Percentiles rank a stretch among this genome's conserved stretches.
Evolutionary conservation across 225 moss, liverwort and hornwort genomes (phyloP).

Genomic region (Pseudoscleropodium purum): DNA sequence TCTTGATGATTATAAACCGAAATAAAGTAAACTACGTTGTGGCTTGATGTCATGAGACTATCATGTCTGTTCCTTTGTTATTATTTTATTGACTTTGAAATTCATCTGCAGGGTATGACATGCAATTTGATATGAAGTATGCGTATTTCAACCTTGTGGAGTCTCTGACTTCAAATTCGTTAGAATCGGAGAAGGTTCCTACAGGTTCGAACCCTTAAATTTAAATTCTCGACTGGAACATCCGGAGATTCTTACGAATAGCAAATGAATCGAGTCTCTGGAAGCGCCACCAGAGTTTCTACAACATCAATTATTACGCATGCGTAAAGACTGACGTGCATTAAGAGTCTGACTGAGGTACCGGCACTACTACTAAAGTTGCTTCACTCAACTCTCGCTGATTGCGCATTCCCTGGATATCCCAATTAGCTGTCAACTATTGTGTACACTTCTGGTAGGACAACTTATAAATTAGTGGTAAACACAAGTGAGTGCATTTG

Average conservation of each 20-base stretch:
- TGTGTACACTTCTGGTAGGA: background rate
- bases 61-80: background rate
- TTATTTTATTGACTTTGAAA: background rate
- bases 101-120: constrained; percentile 80
- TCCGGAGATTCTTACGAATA: background rate
- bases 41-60: background rate
- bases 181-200: background rate
- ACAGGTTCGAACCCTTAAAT: background rate
- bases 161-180: constrained; percentile 19
- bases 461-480: too few relatives aligned
- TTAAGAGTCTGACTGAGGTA: too few relatives aligned
- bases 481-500: too few relatives aligned
- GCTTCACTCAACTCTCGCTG: background rate
- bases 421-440: background rate
- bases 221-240: background rate
- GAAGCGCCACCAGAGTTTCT: background rate
- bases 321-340: background rate
- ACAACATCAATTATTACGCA: background rate
- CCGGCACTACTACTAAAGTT: background rate
- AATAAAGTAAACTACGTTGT: background rate
- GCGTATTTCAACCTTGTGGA: constrained; percentile 88
- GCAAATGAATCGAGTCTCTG: background rate
- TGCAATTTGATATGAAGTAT: constrained; percentile 93
- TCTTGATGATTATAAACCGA: background rate
- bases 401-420: background rate